These are phyloP conservation scores for Alternaria atra DNA, from an alignment of 2,329 filamentous ascomycete genomes.

Conservation along the genomic window DNA sequence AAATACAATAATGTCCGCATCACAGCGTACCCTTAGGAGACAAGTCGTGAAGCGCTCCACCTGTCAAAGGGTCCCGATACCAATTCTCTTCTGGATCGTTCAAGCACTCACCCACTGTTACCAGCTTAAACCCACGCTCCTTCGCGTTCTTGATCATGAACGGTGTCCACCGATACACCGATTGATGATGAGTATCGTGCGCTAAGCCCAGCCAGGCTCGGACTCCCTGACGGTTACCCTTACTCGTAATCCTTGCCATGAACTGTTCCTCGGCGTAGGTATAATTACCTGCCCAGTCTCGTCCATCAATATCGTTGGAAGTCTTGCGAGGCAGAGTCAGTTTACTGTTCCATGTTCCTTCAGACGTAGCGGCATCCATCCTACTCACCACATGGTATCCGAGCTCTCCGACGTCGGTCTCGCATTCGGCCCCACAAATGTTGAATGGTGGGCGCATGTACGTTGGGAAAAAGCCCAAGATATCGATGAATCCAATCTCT, in stretches of 20 bases:
- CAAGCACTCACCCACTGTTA: conserved; percentile 67
- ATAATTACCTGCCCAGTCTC: conserved; percentile 8
- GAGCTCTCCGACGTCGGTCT: conserved; percentile 52
- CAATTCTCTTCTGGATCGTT: conserved; percentile 62
- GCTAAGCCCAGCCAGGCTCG: conserved; percentile 7
- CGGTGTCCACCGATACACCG: conserved; percentile 8
- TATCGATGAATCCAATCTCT: conserved; percentile 60
- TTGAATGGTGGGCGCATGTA: conserved; percentile 64
- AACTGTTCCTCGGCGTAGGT: conserved; percentile 1
- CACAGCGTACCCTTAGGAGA: not conserved
- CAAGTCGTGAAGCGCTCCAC: not conserved
- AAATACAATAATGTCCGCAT: not conserved
- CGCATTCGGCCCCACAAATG: conserved; percentile 43
- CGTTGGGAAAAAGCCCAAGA: conserved; percentile 58
- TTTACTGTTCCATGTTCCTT: not conserved
- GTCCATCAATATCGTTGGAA: conserved; percentile 1
- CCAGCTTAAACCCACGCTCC: conserved; percentile 42
- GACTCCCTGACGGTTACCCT: not conserved
- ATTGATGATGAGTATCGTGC: conserved; percentile 5
- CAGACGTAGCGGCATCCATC: not conserved
- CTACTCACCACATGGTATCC: conserved; percentile 58
- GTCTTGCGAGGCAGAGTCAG: not conserved
- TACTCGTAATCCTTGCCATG: not conserved
- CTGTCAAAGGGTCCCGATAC: conserved; percentile 53
- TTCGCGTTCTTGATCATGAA: conserved; percentile 11